These are phyloP conservation scores for Cephalotrichum gorgonifer DNA, from an alignment of 2,329 filamentous ascomycete species.

Conservation along the genomic window DNA sequence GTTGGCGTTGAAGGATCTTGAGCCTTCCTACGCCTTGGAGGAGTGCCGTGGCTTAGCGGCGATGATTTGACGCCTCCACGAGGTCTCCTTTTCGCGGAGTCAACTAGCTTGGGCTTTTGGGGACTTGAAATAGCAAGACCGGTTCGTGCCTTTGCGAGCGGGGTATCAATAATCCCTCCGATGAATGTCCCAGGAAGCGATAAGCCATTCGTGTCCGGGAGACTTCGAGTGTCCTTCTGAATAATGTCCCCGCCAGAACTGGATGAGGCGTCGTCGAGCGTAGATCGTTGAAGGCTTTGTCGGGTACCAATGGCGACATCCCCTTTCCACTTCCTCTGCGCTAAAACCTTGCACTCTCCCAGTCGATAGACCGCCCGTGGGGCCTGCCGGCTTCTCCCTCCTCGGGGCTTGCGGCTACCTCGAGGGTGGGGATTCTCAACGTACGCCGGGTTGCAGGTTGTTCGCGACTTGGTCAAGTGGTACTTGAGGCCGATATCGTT, in stretches of 20 bases:
- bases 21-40: neutral
- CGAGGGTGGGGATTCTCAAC: constrained; percentile 9
- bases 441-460: constrained; percentile 40
- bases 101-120: neutral
- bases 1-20: neutral
- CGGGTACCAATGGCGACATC: neutral
- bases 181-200: neutral
- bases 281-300: neutral
- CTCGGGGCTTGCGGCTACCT: neutral
- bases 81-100: neutral
- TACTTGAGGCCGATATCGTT: constrained; percentile 49
- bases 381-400: neutral
- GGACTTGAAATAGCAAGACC: too few relatives aligned
- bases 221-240: constrained; percentile 9
- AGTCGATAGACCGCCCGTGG: neutral
- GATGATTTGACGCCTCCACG: neutral
- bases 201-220: neutral
- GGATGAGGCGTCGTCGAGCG: neutral
- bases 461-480: constrained; percentile 43
- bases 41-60: neutral
- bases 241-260: neutral
- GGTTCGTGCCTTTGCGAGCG: neutral
- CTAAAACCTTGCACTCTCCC: constrained; percentile 2
- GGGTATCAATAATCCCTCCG: neutral
- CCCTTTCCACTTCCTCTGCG: constrained; percentile 1